These are phyloP conservation scores for Calocybe gambosa DNA, from an alignment of 1,284 basidiomycete species.

Conservation along the genomic window DNA sequence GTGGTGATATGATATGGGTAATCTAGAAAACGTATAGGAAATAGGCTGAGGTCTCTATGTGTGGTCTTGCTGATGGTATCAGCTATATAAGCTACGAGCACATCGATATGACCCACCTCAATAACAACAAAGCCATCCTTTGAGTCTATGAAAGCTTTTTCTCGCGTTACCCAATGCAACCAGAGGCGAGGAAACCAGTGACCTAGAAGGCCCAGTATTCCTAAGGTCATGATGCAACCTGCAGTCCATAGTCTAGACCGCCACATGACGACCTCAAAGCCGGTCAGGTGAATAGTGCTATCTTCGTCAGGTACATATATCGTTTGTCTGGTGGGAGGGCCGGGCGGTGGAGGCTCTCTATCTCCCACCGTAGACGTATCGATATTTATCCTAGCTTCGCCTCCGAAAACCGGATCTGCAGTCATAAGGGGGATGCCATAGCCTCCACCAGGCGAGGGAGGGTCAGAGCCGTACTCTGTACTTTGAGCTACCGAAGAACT, in stretches of 20 bases:
- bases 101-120: slow-evolving; percentile 56
- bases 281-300: slow-evolving; percentile 81
- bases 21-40: slow-evolving; percentile 58
- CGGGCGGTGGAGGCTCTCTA: slow-evolving; percentile 61
- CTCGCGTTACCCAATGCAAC: slow-evolving; percentile 82
- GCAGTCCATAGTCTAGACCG: slow-evolving; percentile 69
- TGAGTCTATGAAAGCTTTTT: slow-evolving; percentile 78
- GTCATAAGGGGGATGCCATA: slow-evolving; percentile 60
- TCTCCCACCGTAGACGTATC: slow-evolving; percentile 54
- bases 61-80: slow-evolving; percentile 56
- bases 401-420: slow-evolving; percentile 73
- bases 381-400: slow-evolving; percentile 76
- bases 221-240: slow-evolving; percentile 68
- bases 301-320: slow-evolving; percentile 93
- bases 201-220: slow-evolving; percentile 77
- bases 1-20: slow-evolving; percentile 79
- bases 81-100: slow-evolving; percentile 4
- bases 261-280: slow-evolving; percentile 72
- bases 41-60: slow-evolving; percentile 75
- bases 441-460: slow-evolving; percentile 49
- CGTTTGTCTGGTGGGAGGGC: slow-evolving; percentile 79
- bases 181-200: slow-evolving; percentile 92
- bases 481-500: slow-evolving; percentile 45
- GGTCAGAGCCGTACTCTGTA: slow-evolving; percentile 63
- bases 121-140: slow-evolving; percentile 77